Base-by-base conservation (phyloP, 2,329 filamentous ascomycete species). In the Cryphonectria parasitica region DNA sequence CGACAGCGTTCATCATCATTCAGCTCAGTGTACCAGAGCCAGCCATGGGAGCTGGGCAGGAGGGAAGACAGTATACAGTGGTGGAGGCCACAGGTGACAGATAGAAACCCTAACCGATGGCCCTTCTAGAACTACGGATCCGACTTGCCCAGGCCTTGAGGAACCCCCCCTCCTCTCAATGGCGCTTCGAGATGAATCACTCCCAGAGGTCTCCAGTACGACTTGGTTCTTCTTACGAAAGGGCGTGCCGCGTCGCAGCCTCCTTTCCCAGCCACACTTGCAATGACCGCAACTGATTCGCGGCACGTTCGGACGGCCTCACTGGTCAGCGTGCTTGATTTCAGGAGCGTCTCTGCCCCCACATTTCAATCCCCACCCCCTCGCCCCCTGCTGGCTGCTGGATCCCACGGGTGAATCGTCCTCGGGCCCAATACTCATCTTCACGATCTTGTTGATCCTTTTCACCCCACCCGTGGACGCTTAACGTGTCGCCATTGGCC, bases 381-480 rank as follows among this genome's bases (percentile, higher is more conserved):
- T 36, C 15, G 34, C 43, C 60, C 68, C 63, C 68, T 67, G 36
- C 65, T 58, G 65, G 36, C 65, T 63, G 65, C 67, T 62, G 60
- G 67, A 61, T 41, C 70, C 64, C 66, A 63, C 68, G 49, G 64
- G 67, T 56, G 68, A 31, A 66, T 71, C 67, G 52, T 66, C 49
- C 67, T 69, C 43, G 67, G 64, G 58, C 61, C 6, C 36, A 28
- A 45, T 45, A 22, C 61, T 49, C 69, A 69, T 68, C 69, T 60
- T 64, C 70, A 52, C 61, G 67, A 71, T 71, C 70, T 66, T 58
- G 31, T 62, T 67, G 66, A 66, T 66, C 64, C 64, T 56, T 54
- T 56, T n/a, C 19, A 2, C 22, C 31, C 43, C 66, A 49, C 52
- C 36, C 41, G 54, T 63, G 39, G 34, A 67, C 49, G 19, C 60